Base-by-base conservation (phyloP, 257 asterid species). In the Salvia hispanica region DNA sequence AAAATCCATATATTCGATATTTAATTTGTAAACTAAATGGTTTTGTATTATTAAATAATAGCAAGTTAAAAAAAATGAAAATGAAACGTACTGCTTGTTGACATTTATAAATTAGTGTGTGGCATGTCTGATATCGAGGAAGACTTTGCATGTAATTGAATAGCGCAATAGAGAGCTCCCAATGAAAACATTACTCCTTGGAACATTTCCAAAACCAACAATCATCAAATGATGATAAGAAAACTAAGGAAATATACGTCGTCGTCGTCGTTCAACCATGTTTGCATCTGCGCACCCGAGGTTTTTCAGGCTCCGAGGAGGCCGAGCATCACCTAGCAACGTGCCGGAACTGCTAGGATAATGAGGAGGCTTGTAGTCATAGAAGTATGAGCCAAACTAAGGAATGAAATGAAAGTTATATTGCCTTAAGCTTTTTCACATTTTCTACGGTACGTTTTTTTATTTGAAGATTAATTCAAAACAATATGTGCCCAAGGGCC, bases 341-440 rank as follows among this genome's bases (percentile, higher is more conserved):
- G 21, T 18, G 21, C 8, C 42, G 42, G 42, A 6, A 37, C 42
- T 6, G 92, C 83, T 28, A 79, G 96, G 43, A 72, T 72, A 58
- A 91, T 91, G 97, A 88, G 84, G 69, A 84, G 96, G 67, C 86
- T 91, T 78, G 96, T 91, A 39, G 69, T 86, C 7, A 89, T 56
- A 77, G 95, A 89, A 74, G 90, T 87, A 86, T 79, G 89, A 84
- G 82, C 21, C 84, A 82, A 74, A 18, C 21, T 18, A 18, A 91
- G 91, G 77, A 88, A 88, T 79, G 83, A 91, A 74, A 85, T 88
- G 95, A 95, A 88, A 55, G 96, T 1, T 95, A 89, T 11, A 88
- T 96, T 76, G 96, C 88, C 36, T 83, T 14, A 16, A 1, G 48
- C 9, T 6, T 5, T 39, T 44, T 44, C 11, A 9, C 11, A 5